A percentile compares a stretch with the other conserved stretches of the same genome.
These are phyloP conservation scores for Sporodiniella umbellata DNA, from an alignment of 371 early-diverging fungal genomes.

Conservation along the genomic window DNA sequence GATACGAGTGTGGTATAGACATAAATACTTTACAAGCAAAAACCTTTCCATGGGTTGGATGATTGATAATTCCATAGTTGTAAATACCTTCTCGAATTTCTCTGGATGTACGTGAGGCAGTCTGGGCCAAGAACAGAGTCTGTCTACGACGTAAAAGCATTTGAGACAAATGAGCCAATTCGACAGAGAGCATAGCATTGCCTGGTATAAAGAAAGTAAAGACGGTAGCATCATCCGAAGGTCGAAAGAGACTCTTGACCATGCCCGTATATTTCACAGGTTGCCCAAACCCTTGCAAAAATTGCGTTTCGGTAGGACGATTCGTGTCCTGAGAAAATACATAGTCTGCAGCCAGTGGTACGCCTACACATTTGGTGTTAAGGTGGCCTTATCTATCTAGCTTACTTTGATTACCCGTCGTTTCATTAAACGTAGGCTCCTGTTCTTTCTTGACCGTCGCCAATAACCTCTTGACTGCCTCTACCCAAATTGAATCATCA, in stretches of 20 bases:
- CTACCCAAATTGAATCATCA: constrained; percentile 27
- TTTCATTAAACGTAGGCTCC: constrained; percentile 36
- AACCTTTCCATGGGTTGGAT: constrained; percentile 39
- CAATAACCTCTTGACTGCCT: constrained; percentile 33
- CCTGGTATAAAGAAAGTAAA: constrained; percentile 65
- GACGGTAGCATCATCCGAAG: constrained; percentile 63
- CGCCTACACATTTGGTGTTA: constrained; percentile 13
- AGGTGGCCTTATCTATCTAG: background rate
- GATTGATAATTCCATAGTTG: constrained; percentile 43
- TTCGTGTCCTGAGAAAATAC: constrained; percentile 31
- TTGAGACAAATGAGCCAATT: constrained; percentile 39
- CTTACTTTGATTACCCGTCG: constrained; percentile 18
- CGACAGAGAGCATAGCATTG: constrained; percentile 67
- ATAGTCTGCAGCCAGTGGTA: constrained; percentile 19
- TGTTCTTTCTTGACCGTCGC: constrained; percentile 30
- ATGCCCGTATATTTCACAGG: constrained; percentile 57
- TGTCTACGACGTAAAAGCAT: constrained; percentile 8
- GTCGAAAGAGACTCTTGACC: constrained; percentile 60
- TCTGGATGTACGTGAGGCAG: no score
- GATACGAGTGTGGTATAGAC: no score
- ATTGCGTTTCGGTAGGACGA: constrained; percentile 57
- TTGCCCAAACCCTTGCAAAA: constrained; percentile 50
- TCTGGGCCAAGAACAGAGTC: constrained; percentile 18
- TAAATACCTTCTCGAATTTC: constrained; percentile 59
- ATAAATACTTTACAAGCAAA: constrained; percentile 43